Base-by-base conservation (phyloP, 768 basidiomycete genomes). In the Psilocybe azurescens region DNA sequence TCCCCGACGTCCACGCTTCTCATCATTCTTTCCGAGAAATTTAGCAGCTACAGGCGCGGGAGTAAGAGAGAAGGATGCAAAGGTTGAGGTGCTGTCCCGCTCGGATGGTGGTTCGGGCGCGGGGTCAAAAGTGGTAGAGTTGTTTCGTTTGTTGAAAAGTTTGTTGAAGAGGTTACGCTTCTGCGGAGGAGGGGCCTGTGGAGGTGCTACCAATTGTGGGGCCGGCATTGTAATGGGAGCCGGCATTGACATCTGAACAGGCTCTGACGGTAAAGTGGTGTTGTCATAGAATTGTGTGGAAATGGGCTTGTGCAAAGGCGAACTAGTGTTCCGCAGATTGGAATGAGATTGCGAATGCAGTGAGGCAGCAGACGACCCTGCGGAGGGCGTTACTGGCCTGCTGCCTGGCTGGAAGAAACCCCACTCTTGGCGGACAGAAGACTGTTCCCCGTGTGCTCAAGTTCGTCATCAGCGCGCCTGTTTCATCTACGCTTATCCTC, bases 141-240 rank as follows among this genome's bases (percentile, higher is more conserved):
- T 20, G 20, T 67, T 30, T 76, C 77, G 86, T 68, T 82, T 85
- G 70, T 84, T 89, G 79, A 94, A 94, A 36, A 93, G 75, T 70
- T 84, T 89, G 29, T 87, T 82, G 64, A 93, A 90, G 18, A 94
- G 83, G 63, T 85, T 88, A 20, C 85, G 77, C 61, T 87, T 84
- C 60, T 71, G 66, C 65, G 77, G 74, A 52, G 77, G 68, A n/a
- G 68, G 56, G 18, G 64, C 61, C 7, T 68, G 69, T 1, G 71
- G 55, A 2, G 76, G 57, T 10, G 70, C 4, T 44, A 20, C 44
- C n/a, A 36, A 24, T 49, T 29, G 14, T 7, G 47, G 41, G 55
- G 70, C 64, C 65, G 77, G 73, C 33, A 39, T 61, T 52, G 63
- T 18, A 66, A 53, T 38, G 11, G 53, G 49, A 8, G 3, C 24